These are phyloP conservation scores for Bretschneidera sinensis DNA, from an alignment of 345 rosid species.

Conservation along the genomic window DNA sequence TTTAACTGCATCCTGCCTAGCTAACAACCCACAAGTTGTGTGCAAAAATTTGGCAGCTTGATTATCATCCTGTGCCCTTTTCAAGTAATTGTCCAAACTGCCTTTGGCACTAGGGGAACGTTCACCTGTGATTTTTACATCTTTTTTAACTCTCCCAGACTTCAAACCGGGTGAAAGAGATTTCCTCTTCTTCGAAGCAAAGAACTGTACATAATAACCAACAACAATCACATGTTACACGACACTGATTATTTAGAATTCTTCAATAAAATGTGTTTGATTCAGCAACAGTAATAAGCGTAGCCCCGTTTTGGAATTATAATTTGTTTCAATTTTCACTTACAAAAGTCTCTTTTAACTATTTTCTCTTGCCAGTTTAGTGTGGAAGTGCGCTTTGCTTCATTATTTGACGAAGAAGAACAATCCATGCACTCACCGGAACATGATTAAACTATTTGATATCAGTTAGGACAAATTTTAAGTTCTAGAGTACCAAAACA, in stretches of 20 bases:
- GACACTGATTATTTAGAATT: neutral
- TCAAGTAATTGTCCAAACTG: conserved; percentile 59
- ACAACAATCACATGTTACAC: conserved; percentile 4
- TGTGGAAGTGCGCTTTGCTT: neutral
- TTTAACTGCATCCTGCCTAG: conserved; percentile 37
- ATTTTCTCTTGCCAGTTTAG: conserved; percentile 5
- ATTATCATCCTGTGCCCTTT: conserved; percentile 38
- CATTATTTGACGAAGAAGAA: neutral
- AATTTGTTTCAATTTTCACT: neutral
- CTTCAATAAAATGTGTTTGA: neutral
- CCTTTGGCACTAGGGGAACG: conserved; percentile 68
- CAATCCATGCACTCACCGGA: too few species aligned
- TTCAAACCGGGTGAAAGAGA: conserved; percentile 56
- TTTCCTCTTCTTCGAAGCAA: conserved; percentile 74
- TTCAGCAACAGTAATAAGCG: neutral
- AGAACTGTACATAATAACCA: conserved; percentile 49
- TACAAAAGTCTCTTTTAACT: neutral
- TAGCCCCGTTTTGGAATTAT: neutral
- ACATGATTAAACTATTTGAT: too few species aligned
- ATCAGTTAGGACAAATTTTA: too few species aligned
- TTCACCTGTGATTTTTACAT: conserved; percentile 41
- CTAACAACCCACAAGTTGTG: conserved; percentile 20
- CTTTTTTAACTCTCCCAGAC: conserved; percentile 46
- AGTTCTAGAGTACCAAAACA: too few species aligned
- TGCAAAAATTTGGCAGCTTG: conserved; percentile 9